phyloP scores from a whole-genome alignment of 306 rosid genomes.

The Sesbania bispinosa region DNA sequence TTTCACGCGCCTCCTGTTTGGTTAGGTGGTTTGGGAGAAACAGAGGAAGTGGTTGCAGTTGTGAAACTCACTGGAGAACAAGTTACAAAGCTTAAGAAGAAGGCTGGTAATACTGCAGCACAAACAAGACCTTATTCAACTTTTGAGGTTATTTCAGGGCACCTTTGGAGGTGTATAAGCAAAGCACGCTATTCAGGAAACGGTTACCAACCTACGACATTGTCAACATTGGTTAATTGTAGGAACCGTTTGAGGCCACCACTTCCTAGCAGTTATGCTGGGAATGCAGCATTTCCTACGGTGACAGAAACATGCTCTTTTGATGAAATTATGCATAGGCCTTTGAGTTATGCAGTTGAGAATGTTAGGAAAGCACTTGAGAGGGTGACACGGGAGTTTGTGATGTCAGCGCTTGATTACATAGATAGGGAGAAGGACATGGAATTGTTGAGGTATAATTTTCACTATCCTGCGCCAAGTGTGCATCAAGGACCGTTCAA shows the following conservation, averaged over 20 bases:
- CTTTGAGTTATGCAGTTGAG: slow-evolving; percentile 15
- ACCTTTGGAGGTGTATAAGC: slow-evolving; percentile 33
- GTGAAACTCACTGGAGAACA: slow-evolving; percentile 21
- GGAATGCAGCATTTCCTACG: slow-evolving; percentile 24
- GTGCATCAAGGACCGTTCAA: neutral
- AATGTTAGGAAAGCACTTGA: slow-evolving; percentile 22
- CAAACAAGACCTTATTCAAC: neutral
- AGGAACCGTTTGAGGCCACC: slow-evolving; percentile 29
- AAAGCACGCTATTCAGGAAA: slow-evolving; percentile 30
- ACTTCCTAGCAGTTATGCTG: slow-evolving; percentile 2
- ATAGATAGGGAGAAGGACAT: slow-evolving; percentile 9
- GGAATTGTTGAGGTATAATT: slow-evolving; percentile 23
- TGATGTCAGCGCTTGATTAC: slow-evolving; percentile 17
- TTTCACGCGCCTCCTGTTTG: slow-evolving; percentile 20
- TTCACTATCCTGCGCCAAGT: slow-evolving; percentile 5
- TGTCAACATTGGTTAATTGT: slow-evolving; percentile 24
- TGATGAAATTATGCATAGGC: neutral
- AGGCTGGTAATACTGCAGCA: neutral
- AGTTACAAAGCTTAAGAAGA: neutral
- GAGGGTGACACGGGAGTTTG: slow-evolving; percentile 17
- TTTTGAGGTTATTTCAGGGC: slow-evolving; percentile 36
- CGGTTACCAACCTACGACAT: slow-evolving; percentile 24
- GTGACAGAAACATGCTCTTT: slow-evolving; percentile 21
- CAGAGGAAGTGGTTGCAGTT: neutral
- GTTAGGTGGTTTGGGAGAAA: neutral